Evolutionary conservation across 2,329 filamentous ascomycete species (phyloP), one percentile per base, ranked within the genome.

Genomic region (Septoria petroselini): DNA sequence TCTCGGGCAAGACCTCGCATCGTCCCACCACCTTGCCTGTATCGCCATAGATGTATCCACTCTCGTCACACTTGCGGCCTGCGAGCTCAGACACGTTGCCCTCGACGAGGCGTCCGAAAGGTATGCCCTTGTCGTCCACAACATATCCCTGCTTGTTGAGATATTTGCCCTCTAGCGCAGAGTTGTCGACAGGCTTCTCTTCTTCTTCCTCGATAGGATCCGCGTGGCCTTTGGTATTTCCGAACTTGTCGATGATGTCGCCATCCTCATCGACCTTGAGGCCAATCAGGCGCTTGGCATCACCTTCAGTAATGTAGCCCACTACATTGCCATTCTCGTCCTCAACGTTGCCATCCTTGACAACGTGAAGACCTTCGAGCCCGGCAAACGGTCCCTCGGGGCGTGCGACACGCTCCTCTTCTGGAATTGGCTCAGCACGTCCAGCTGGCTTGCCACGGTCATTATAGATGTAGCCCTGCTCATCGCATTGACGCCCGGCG

Each of bases 261-360:
- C 88, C 88, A 56, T 94, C 88, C 54, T 88, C 84, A 50, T 93
- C 88, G 14, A 93, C 88, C 7, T 75, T 63, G 39, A 87, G 84
- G 12, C 88, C 88, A 30, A 84, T 80, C 1, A 94, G 77, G 43
- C 76, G 73, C 76, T 88, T 89, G 29, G 78, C 67, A 47, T 94
- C 85, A 2, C 88, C 88, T 39, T 82, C 80, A 3, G 79, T 74
- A 31, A 91, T 77, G 34, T 84, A 76, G 17, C 88, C 88, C 40
- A 93, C 86, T 18, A 86, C 76, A 55, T 86, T 82, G 29, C 85
- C 87, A 77, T 95, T 77, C 78, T 84, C 68, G 81, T 95, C 78
- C 75, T 95, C 77, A 33, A 88, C 75, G 53, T 81, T 84, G 44
- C 84, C 84, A 33, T 86, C 83, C 68, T 85, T 86, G 66, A 76